Evolutionary conservation across 805 yeast genomes (phyloP), one percentile per base, ranked within the genome.

Genomic region (Candida sonorensis): DNA sequence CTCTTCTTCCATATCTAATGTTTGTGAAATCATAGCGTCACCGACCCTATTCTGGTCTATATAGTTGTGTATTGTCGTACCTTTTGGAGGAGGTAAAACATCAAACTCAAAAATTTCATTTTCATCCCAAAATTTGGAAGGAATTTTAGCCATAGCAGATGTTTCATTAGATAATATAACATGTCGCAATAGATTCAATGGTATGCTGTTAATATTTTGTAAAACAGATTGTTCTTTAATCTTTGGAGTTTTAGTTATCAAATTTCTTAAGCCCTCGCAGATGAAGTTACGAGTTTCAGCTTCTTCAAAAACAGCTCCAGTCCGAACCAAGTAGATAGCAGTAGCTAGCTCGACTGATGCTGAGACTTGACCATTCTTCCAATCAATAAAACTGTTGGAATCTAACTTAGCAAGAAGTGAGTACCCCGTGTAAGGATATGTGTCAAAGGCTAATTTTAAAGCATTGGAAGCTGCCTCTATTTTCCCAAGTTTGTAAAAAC

Each of bases 91-190:
- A 2, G 94, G 88, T 15, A 82, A 51, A 2, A 80, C 69, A 53
- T 82, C 94, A 48, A 70, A 82, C 43, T 82, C 94, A 47, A 62
- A 75, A 11, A 77, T 66, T 34, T 79, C 80, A 34, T 77, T 66
- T 17, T 69, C 51, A 2, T 69, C 67, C 82, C 86, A 82, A 16
- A 80, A 64, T 2, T 55, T 44, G 17, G 64, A 47, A 1, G 94
- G 94, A 16, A 81, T 63, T 42, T 72, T 70, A 1, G 84, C 83
- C 81, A 82, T 75, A 1, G 79, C 67, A 26, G 74, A 68, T 16
- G 74, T 75, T 51, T 81, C 92, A 12, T 81, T 83, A 0, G 87
- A 77, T 26, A 82, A 55, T 20, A 82, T 66, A 2, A 77, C 79
- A 54, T 81, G 80, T 35, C 94, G 64, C 10, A 81, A 44, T 37